Base-by-base conservation (phyloP, 1,139 yeast species). In the Kodamaea suecica region DNA sequence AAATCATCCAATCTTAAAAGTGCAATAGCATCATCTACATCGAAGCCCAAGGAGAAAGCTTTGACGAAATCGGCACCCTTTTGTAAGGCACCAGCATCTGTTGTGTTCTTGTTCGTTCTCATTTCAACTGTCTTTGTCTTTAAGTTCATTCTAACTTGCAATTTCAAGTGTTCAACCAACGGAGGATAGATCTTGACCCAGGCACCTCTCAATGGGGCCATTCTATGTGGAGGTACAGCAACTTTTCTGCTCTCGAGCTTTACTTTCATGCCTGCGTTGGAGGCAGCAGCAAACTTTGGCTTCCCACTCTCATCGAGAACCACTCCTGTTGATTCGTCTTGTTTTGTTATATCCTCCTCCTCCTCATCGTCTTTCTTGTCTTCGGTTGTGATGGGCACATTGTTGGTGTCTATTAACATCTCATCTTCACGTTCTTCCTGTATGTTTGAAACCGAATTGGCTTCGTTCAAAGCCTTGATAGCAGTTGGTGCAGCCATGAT, bases 171-270 rank as follows among this genome's bases (percentile, higher is more conserved):
- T 43, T 92, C 97, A 23, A 92, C 97, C 47, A 92, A 70, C 5
- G 98, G 97, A 24, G 95, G 95, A 57, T 92, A 94, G 38, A 92
- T 83, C 59, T 92, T 92, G 34, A 86, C 74, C 99, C 99, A 92
- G 34, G 81, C 74, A 45, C 78, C 76, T 59, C 88, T 84, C 50
- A 92, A 73, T 10, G 98, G 97, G 1, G 95, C 76, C 87, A 92
- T 82, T 70, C 98, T 76, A 59, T 92, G 97, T 21, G 97, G 97
- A 25, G 98, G 98, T 23, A 92, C 94, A 6, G 95, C 78, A 10
- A 94, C 85, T 55, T 88, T 88, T 65, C 97, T 76, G 39, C 83
- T 73, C 59, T 88, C 97, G 41, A 81, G 69, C 60, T 86, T 86
- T 24, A 87, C 94, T 45, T 75, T 77, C 64, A 70, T 73, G n/a